These are phyloP conservation scores for Mangifera indica DNA, from an alignment of 345 rosid species.

Conservation along the genomic window DNA sequence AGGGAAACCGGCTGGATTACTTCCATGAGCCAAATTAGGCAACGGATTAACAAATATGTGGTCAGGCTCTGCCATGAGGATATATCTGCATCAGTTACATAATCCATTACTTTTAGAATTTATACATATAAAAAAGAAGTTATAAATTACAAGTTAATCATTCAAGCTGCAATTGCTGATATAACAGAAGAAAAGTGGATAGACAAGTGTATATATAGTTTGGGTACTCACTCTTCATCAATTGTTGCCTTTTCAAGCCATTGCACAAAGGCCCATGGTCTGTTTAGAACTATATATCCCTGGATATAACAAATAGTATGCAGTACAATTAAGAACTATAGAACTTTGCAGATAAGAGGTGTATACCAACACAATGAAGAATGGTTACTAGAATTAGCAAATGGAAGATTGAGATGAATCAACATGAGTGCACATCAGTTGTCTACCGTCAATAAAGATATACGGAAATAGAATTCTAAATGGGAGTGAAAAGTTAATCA, in stretches of 20 bases:
- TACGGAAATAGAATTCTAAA: background rate
- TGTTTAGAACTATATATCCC: conserved; percentile 77
- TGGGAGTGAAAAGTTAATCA: background rate
- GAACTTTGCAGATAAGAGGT: background rate
- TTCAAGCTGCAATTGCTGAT: conserved; percentile 12
- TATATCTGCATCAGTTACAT: conserved; percentile 48
- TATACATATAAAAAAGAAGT: background rate
- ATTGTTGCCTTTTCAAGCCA: conserved; percentile 74
- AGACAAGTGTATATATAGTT: conserved; percentile 5
- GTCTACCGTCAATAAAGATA: background rate
- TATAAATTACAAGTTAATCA: conserved; percentile 12
- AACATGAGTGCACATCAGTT: background rate
- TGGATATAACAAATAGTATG: conserved; percentile 26
- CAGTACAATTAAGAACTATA: background rate
- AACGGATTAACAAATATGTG: conserved; percentile 67
- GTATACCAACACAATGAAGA: background rate
- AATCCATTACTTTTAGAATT: conserved; percentile 25
- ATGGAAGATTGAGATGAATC: background rate
- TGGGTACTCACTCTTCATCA: conserved; percentile 54
- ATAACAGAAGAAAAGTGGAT: background rate
- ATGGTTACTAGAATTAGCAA: background rate
- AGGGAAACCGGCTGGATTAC: conserved; percentile 62
- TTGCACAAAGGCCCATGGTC: conserved; percentile 87
- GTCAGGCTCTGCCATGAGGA: conserved; percentile 88
- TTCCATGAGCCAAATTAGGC: conserved; percentile 65